phyloP scores from a whole-genome alignment of 129 eudicot species.

The Glebionis coronaria region DNA sequence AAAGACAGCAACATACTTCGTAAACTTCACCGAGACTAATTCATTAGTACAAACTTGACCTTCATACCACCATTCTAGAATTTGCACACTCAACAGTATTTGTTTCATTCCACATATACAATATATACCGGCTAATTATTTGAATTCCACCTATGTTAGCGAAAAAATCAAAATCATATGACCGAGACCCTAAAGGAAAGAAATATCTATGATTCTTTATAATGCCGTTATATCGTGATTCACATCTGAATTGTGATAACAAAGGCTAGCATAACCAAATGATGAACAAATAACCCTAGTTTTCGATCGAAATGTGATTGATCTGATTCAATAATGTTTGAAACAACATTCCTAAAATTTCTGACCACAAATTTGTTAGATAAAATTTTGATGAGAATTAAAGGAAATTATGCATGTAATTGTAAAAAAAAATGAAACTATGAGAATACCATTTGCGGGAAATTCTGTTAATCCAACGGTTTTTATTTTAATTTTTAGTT shows the following conservation, averaged over 20 bases:
- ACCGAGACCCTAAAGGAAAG: slow-evolving; percentile 6
- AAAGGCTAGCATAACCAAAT: slow-evolving; percentile 8
- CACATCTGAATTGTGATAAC: neutral
- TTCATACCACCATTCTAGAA: slow-evolving; percentile 19
- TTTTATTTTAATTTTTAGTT: slow-evolving; percentile 1
- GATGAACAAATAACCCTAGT: slow-evolving; percentile 28
- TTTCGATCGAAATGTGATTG: slow-evolving; percentile 20
- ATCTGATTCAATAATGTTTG: slow-evolving; percentile 26
- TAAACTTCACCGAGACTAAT: slow-evolving; percentile 28
- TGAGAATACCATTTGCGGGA: slow-evolving; percentile 11
- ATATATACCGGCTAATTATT: slow-evolving; percentile 3
- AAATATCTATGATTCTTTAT: slow-evolving; percentile 6
- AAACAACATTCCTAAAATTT: slow-evolving; percentile 34
- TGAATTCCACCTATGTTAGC: slow-evolving; percentile 14
- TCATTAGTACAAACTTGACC: slow-evolving; percentile 21
- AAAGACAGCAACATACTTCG: slow-evolving; percentile 84
- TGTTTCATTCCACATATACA: slow-evolving; percentile 6
- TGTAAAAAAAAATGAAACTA: neutral
- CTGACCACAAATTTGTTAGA: slow-evolving; percentile 16
- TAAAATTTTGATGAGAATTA: neutral
- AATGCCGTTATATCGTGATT: slow-evolving; percentile 6
- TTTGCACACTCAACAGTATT: slow-evolving; percentile 20
- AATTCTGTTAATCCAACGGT: slow-evolving; percentile 26
- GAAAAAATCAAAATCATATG: neutral
- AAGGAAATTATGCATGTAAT: neutral